Base-by-base conservation (phyloP, 768 basidiomycete genomes). In the Tulasnella sp. region DNA sequence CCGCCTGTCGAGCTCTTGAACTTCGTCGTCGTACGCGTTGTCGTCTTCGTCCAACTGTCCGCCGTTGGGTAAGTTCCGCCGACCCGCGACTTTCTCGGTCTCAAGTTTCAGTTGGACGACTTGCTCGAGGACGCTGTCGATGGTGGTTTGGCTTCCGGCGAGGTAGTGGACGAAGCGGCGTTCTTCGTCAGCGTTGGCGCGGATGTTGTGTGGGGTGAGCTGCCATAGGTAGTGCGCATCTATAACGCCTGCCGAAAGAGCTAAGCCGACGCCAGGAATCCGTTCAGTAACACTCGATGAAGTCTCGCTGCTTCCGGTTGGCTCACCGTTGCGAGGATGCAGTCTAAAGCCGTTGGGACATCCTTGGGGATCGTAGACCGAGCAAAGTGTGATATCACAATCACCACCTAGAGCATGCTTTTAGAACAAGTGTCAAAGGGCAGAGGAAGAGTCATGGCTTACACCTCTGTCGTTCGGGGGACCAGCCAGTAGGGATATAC, bases 401-500 rank as follows among this genome's bases (percentile, higher is more conserved):
- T 72, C 71, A 32, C 62, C 62, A 41, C 71, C 71, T 72, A 12
- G 19, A 47, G 22, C 17, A 4, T 11, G 40, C n/a, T n/a, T n/a
- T 41, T 37, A 69, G 42, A 41, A n/a, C 17, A 9, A 17, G 4
- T 3, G 5, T 3, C 5, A 7, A 2, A 5, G 9, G 29, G 5
- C 7, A 40, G 8, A 7, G 7, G 29, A 63, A 1, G 32, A 17
- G 29, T 47, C 63, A 47, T 22, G 19, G 62, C 71, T 36, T 39
- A 72, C 71, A 72, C 35, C 39, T 72, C 26, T 64, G 62, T 26
- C 62, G 64, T 26, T 37, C 40, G 19, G 71, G 71, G 16, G 17
- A 9, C 71, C 71, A 72, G 11, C 62, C 71, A 42, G 36, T 26
- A 26, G 71, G 71, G 39, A 72, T 72, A 32, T 72, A 72, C 5